Evolutionary conservation across 371 early-diverging fungal species (phyloP), one percentile per base, ranked within the genome.

Genomic region (Mucor piriformis): DNA sequence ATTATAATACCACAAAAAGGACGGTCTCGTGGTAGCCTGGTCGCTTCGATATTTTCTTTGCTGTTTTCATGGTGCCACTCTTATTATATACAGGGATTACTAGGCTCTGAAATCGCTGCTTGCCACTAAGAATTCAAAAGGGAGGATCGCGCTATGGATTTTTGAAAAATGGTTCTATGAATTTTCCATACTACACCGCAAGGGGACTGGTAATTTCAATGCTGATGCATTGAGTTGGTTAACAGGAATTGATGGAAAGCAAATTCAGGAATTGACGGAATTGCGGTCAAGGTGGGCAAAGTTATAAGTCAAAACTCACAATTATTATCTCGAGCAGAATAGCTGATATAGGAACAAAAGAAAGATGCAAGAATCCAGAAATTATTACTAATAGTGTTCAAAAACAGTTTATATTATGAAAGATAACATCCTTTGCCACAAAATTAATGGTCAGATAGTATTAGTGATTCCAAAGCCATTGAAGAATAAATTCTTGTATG

Each of bases 81-180:
- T 57, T n/a, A 54, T 49, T 0, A 52, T 65, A 16, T 54, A 66
- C 24, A 66, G 61, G 0, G 37, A 37, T 37, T 11, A 37, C 37
- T 37, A 2, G 3, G 37, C 37, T 3, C 37, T 37, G 2, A 37
- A 37, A 15, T 37, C 37, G 8, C 12, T 37, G 8, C 11, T 37
- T 6, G 37, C 37, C 4, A 37, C 37, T 61, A 61, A 37, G 37
- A 37, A 37, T 12, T 11, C 37, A 3, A 37, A 37, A 37, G 49
- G 38, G 0, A 3, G 37, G 3, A 37, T 37, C 11, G 37, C 37
- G 3, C 4, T 3, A 15, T 37, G 37, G 37, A 37, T 37, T 37
- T 3, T 37, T 13, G 37, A 37, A 37, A 37, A 6, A 3, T 37
- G 37, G 37, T 37, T 3, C 15, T 37, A 37, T 37, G 37, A 37